phyloP scores from a whole-genome alignment of 768 basidiomycete species.

The Panaeolus papilionaceus region DNA sequence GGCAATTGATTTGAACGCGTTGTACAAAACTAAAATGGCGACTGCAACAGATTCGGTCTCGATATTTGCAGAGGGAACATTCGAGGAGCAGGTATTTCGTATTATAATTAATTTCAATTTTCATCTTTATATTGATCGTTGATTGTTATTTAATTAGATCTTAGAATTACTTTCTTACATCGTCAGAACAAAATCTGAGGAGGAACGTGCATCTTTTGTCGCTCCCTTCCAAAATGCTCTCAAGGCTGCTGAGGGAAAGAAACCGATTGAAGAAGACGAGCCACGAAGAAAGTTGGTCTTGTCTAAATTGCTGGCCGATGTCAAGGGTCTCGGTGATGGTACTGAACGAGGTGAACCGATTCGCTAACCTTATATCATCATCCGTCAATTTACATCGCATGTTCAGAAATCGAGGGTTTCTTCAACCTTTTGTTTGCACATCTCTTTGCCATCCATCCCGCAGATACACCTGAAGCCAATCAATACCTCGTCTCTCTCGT shows the following conservation, averaged over 20 bases:
- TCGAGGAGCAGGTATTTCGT: slow-evolving; percentile 77
- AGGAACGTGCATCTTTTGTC: slow-evolving; percentile 65
- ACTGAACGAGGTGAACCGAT: slow-evolving; percentile 68
- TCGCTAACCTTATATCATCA: not conserved
- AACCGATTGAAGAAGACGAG: slow-evolving; percentile 60
- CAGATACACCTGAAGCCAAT: slow-evolving; percentile 61
- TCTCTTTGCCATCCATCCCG: slow-evolving; percentile 63
- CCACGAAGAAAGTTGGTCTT: slow-evolving; percentile 60
- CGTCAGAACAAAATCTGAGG: slow-evolving; percentile 68
- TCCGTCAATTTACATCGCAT: not conserved
- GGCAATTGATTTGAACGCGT: slow-evolving; percentile 25
- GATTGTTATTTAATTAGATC: slow-evolving; percentile 50
- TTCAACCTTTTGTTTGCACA: slow-evolving; percentile 85
- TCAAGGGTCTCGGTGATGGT: slow-evolving; percentile 77
- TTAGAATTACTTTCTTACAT: slow-evolving; percentile 81
- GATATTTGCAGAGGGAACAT: slow-evolving; percentile 88
- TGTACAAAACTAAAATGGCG: slow-evolving; percentile 55
- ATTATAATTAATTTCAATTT: slow-evolving; percentile 5
- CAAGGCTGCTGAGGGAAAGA: slow-evolving; percentile 55
- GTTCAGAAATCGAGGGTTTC: slow-evolving; percentile 77
- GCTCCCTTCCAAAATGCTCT: slow-evolving; percentile 71
- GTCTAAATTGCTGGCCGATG: slow-evolving; percentile 62
- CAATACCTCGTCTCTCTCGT: slow-evolving; percentile 56
- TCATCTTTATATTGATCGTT: slow-evolving; percentile 23
- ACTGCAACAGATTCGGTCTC: slow-evolving; percentile 73